These are phyloP conservation scores for Domatiomyces globalis DNA, from an alignment of 2,329 filamentous ascomycete species.

Conservation along the genomic window DNA sequence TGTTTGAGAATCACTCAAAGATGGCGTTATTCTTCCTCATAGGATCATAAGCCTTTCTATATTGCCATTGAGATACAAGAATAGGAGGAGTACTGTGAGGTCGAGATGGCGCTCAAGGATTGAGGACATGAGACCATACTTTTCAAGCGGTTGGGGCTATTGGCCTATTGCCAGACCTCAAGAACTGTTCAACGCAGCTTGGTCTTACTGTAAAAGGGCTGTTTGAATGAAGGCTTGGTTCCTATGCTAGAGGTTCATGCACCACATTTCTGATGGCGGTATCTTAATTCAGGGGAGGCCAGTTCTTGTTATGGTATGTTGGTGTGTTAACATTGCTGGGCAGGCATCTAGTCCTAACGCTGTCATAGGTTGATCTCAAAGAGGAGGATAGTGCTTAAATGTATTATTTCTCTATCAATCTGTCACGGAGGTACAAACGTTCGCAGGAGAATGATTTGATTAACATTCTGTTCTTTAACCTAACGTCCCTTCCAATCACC, in stretches of 20 bases:
- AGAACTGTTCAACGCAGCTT: neutral
- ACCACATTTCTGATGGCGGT: neutral
- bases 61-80: too few relatives aligned
- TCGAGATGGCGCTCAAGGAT: too few relatives aligned
- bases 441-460: neutral
- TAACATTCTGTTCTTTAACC: neutral
- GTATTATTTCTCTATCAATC: neutral
- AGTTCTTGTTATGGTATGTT: neutral
- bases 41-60: too few relatives aligned
- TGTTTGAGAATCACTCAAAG: too few relatives aligned
- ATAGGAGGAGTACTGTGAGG: too few relatives aligned
- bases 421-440: neutral
- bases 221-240: neutral
- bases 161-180: neutral
- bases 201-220: too few relatives aligned
- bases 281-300: neutral
- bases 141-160: too few relatives aligned
- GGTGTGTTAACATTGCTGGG: too few relatives aligned
- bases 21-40: too few relatives aligned
- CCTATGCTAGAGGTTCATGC: neutral
- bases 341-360: neutral
- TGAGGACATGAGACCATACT: too few relatives aligned
- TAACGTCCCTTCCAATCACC: neutral
- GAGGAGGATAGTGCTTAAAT: neutral
- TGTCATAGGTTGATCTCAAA: neutral